Conservation (phyloP, 2,329 filamentous ascomycete species). For the Colletotrichum sp. region DNA sequence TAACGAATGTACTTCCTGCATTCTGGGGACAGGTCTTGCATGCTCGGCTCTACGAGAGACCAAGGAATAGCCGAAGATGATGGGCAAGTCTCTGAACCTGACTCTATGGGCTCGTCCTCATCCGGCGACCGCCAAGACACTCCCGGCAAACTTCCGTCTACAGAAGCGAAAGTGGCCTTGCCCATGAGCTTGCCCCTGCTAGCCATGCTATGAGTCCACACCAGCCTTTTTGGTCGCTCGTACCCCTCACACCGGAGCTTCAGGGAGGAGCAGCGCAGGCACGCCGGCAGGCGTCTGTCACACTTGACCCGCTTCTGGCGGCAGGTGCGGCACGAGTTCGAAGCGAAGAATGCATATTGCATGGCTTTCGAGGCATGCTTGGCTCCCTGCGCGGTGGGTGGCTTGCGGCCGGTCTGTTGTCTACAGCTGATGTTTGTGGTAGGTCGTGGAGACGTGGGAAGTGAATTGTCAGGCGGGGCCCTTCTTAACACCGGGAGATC, state of each 20-base stretch:
- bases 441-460: neutral
- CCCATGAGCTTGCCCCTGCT: constrained; percentile 12
- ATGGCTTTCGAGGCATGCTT: constrained; percentile 7
- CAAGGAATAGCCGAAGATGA: neutral
- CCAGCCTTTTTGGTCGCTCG: neutral
- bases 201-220: constrained; percentile 14
- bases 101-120: neutral
- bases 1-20: constrained; percentile 15
- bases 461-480: neutral
- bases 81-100: neutral
- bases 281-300: constrained; percentile 7
- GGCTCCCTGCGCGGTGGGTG: neutral
- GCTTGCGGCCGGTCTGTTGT: neutral
- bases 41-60: constrained; percentile 1
- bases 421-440: neutral
- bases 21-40: neutral
- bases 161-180: neutral
- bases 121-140: neutral
- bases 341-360: constrained; percentile 3
- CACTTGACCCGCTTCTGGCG: constrained; percentile 15
- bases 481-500: neutral
- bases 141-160: neutral
- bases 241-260: constrained; percentile 15
- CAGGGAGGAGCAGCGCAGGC: constrained; percentile 8
- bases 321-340: constrained; percentile 13